These are phyloP conservation scores for Kuraishia ogatae DNA, from an alignment of 805 yeast genomes.

Conservation along the genomic window DNA sequence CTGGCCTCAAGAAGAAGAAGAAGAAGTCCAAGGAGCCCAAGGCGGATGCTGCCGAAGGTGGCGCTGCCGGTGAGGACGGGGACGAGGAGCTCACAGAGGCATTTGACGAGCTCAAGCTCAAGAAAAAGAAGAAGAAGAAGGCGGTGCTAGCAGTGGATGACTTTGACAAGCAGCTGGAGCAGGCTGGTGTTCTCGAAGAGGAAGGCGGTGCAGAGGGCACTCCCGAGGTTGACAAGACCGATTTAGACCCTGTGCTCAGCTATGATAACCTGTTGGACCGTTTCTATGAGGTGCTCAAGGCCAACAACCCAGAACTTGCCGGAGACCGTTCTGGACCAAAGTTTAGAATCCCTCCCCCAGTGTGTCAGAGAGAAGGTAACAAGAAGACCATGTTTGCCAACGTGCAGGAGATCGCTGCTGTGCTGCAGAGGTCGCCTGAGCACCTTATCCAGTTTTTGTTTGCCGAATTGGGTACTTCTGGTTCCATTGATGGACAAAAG, in stretches of 20 bases:
- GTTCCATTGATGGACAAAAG: conserved; percentile 97
- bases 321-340: conserved; percentile 91
- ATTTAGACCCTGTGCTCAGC: conserved; percentile 10
- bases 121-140: conserved; percentile 71
- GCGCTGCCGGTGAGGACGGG: conserved; percentile 27
- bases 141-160: conserved; percentile 56
- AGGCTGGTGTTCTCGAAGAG: conserved; percentile 74
- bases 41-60: conserved; percentile 20
- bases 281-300: conserved; percentile 77
- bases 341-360: conserved; percentile 96
- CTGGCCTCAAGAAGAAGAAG: conserved; percentile 81
- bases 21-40: conserved; percentile 49
- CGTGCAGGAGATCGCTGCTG: conserved; percentile 89
- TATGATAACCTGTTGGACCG: conserved; percentile 74
- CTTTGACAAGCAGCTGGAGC: conserved; percentile 81
- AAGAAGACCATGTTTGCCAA: conserved; percentile 95
- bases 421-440: conserved; percentile 93
- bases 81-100: conserved; percentile 39
- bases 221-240: conserved; percentile 20
- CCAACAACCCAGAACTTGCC: conserved; percentile 96
- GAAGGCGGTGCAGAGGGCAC: conserved; percentile 18
- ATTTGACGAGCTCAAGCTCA: conserved; percentile 62
- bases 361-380: conserved; percentile 93
- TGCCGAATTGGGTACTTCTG: conserved; percentile 99
- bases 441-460: conserved; percentile 94